phyloP scores from a whole-genome alignment of 2,329 filamentous ascomycete genomes.

The Fusarium brevicatenulatum region DNA sequence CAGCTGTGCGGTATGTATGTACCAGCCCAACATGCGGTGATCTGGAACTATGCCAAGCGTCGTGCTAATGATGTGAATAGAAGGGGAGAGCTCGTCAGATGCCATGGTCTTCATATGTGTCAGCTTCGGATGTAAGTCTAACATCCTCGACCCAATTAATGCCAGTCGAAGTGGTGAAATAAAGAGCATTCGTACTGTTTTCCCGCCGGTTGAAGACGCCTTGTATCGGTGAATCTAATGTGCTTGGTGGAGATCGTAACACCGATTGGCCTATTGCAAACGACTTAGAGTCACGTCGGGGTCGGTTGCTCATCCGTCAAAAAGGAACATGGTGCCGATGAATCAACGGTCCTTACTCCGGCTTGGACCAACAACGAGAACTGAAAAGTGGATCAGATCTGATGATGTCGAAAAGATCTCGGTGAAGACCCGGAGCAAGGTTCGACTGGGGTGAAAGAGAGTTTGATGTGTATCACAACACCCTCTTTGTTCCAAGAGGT shows the following conservation, averaged over 20 bases:
- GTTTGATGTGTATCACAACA: constrained; percentile 20
- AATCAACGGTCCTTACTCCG: constrained; percentile 11
- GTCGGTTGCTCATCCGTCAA: constrained; percentile 16
- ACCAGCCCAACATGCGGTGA: not conserved
- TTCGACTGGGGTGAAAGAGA: not conserved
- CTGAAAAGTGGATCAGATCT: constrained; percentile 29
- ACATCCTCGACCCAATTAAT: not conserved
- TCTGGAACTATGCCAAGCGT: not conserved
- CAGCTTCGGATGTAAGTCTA: not conserved
- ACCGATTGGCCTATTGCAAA: constrained; percentile 7
- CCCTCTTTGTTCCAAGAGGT: constrained; percentile 1
- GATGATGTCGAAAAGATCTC: constrained; percentile 38
- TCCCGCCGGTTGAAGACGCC: constrained; percentile 27
- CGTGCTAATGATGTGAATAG: not conserved
- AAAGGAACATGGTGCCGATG: constrained; percentile 8
- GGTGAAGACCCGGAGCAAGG: constrained; percentile 36
- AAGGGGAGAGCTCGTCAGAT: not conserved
- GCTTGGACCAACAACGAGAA: constrained; percentile 22
- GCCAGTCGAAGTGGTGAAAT: constrained; percentile 4
- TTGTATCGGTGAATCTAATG: constrained; percentile 33
- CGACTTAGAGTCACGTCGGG: constrained; percentile 2
- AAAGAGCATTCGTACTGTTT: not conserved
- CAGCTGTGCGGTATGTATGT: not conserved
- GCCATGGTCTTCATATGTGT: not conserved
- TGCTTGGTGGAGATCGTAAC: constrained; percentile 5